phyloP scores from a whole-genome alignment of 2,329 filamentous ascomycete genomes.

The Penicillium sp. region DNA sequence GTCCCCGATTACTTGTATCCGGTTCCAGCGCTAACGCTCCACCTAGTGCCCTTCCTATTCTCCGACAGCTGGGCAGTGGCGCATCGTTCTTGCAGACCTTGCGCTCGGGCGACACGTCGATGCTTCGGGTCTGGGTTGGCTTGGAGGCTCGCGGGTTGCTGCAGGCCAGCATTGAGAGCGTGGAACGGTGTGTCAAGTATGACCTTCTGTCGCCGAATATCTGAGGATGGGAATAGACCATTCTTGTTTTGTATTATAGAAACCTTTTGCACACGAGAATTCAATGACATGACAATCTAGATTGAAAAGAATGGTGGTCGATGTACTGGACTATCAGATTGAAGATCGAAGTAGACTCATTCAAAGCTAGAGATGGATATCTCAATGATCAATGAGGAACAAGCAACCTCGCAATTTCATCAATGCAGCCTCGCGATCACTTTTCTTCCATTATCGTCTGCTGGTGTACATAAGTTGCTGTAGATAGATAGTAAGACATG shows the following conservation, averaged over 20 bases:
- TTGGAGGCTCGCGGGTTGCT: constrained; percentile 86
- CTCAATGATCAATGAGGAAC: not conserved
- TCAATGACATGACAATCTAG: not conserved
- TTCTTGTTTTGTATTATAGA: constrained; percentile 13
- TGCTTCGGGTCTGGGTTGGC: constrained; percentile 89
- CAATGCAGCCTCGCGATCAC: not conserved
- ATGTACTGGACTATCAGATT: too few species aligned
- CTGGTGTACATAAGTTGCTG: constrained; percentile 7
- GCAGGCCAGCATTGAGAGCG: constrained; percentile 86
- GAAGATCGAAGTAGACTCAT: not conserved
- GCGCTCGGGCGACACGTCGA: constrained; percentile 73
- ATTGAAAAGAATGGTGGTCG: not conserved
- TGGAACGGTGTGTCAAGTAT: constrained; percentile 87
- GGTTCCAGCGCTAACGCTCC: not conserved
- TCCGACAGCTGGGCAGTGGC: constrained; percentile 77
- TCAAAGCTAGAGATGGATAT: not conserved
- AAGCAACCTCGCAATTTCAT: not conserved
- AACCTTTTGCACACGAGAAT: not conserved
- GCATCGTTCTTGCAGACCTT: constrained; percentile 60
- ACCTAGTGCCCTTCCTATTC: constrained; percentile 78
- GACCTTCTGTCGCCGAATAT: constrained; percentile 87
- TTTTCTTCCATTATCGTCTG: constrained; percentile 14
- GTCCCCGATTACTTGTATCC: not conserved
- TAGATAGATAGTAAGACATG: constrained; percentile 3
- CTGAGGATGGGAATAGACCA: constrained; percentile 40